Evolutionary conservation across 352 stramenopile species (phyloP), one percentile per base, ranked within the genome.

Genomic region (Phytophthora citrophthora): DNA sequence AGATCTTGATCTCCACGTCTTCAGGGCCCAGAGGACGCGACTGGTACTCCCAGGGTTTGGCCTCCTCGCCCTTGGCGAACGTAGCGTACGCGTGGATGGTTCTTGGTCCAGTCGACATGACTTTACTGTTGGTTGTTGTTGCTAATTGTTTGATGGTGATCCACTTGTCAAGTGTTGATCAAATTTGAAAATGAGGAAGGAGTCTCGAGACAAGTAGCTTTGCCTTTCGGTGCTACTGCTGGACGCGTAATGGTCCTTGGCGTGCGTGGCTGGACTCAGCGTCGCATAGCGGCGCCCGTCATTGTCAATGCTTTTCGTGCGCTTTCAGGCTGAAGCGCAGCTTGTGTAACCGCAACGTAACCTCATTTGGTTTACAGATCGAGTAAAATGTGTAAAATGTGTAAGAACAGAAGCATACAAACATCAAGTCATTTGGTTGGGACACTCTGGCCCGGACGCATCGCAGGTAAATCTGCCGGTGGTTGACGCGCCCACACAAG

Each of bases 1-100:
- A 57, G 38, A 58, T 64, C 39, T 64, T 64, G 39, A 64, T 64
- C 55, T 64, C 56, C 1, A 64, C 36, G 47, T 64, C 56, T 15
- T 57, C 47, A 16, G 56, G 38, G 10, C 47, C 56, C 9, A 50
- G 44, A 11, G 44, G 44, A 50, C 44, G 44, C 44, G 44, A 50
- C 26, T 36, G 23, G 6, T 50, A 50, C 15, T 50, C 44, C 44
- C 44, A 50, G 13, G 36, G 24, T 5, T 56, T 44, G 27, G 29
- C 6, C 16, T 49, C 34, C 20, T 68, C 59, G 51, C 44, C 32
- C 24, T 50, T 50, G 44, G 23, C 44, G 20, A 50, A 50, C 9
- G 29, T 34, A 13, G 29, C 29, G 29, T 34, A 34, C 9, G 29
- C 29, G 29, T 34, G 29, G 29, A 34, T 34, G 29, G 29, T 34